phyloP scores from a whole-genome alignment of 768 basidiomycete species.

The Amanita pseudoporphyria region DNA sequence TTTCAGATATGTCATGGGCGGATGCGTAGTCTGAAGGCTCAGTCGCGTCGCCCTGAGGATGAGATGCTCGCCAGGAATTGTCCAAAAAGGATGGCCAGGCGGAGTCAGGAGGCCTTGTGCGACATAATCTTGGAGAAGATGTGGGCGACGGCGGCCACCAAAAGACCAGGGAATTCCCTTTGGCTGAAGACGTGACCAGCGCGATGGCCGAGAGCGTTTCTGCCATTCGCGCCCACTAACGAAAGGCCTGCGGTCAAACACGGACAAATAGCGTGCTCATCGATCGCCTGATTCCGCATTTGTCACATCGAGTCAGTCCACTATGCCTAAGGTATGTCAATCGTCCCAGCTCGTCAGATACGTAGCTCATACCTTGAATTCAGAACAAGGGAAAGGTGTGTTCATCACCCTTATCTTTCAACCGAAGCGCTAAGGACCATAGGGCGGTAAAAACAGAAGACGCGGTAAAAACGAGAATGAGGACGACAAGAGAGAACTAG shows the following conservation, averaged over 20 bases:
- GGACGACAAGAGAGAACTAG: constrained; percentile 95
- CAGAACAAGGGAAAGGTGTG: constrained; percentile 73
- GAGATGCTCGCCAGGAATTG: constrained; percentile 66
- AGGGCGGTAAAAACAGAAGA: constrained; percentile 99
- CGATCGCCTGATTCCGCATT: neutral
- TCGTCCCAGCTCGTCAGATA: neutral
- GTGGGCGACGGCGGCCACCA: constrained; percentile 75
- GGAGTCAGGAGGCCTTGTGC: constrained; percentile 46
- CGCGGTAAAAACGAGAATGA: constrained; percentile 99
- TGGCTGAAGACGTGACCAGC: constrained; percentile 78
- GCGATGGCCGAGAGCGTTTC: constrained; percentile 74
- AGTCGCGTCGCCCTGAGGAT: constrained; percentile 28
- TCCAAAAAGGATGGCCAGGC: constrained; percentile 45
- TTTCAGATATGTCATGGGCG: constrained; percentile 31
- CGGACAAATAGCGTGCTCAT: neutral
- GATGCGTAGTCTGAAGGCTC: constrained; percentile 16
- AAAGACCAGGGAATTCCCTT: constrained; percentile 69
- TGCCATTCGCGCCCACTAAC: constrained; percentile 51
- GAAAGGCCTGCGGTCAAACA: too few relatives aligned
- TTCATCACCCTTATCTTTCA: neutral
- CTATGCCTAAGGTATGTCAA: constrained; percentile 13
- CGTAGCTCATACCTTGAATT: neutral
- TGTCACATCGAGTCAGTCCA: constrained; percentile 2
- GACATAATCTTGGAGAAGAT: constrained; percentile 56
- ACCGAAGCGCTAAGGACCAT: neutral